Evolutionary conservation across 1,284 basidiomycete genomes (phyloP).

Genomic region (Tilletia indica): DNA sequence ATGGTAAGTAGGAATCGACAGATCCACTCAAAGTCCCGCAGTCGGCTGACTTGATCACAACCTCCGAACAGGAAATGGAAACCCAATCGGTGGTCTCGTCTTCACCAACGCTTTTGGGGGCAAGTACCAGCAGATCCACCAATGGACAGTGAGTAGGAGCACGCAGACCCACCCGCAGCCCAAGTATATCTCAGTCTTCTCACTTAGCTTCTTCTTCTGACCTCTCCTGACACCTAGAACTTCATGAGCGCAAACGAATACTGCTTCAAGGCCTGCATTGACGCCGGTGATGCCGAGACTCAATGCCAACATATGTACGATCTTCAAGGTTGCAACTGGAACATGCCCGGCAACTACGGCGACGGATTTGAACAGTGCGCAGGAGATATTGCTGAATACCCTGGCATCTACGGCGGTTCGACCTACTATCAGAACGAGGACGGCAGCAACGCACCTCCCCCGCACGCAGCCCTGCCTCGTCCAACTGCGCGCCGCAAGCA

Average conservation of each 20-base stretch:
- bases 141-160: slow-evolving; percentile 30
- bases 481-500: slow-evolving; percentile 10
- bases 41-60: slow-evolving; percentile 50
- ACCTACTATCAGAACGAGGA: slow-evolving; percentile 45
- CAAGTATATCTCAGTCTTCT: not conserved
- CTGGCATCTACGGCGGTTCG: slow-evolving; percentile 46
- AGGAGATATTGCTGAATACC: slow-evolving; percentile 42
- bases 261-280: slow-evolving; percentile 29
- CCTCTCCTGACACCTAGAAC: not conserved
- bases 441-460: not conserved
- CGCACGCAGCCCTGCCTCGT: slow-evolving; percentile 11
- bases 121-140: slow-evolving; percentile 35
- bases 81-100: slow-evolving; percentile 62
- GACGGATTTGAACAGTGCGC: slow-evolving; percentile 47
- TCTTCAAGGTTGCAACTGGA: slow-evolving; percentile 45
- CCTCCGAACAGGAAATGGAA: slow-evolving; percentile 57
- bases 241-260: slow-evolving; percentile 23
- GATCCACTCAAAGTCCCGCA: slow-evolving; percentile 29
- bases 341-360: slow-evolving; percentile 46
- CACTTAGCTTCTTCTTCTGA: not conserved
- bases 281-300: slow-evolving; percentile 32
- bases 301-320: slow-evolving; percentile 54
- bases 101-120: slow-evolving; percentile 62
- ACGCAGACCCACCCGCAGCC: not conserved
- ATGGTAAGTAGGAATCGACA: slow-evolving; percentile 60